A percentile compares a stretch with the other conserved stretches of the same genome.
Evolutionary conservation across 83 land plant genomes (phyloP).

Genomic region (Picea abies): DNA sequence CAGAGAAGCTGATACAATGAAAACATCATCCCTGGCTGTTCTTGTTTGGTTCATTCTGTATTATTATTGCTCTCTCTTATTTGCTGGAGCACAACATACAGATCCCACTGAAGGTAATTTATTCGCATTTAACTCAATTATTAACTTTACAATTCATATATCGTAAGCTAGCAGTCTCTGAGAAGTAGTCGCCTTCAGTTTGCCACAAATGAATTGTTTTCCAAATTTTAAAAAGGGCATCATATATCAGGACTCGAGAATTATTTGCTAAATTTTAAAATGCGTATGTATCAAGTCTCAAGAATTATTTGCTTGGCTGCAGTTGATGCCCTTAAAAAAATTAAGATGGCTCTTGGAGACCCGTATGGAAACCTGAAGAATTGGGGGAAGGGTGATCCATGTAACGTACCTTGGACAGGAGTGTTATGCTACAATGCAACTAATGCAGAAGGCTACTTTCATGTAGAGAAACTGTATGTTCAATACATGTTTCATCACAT

Average conservation of each 20-base stretch:
- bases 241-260: neutral
- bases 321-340: slow-evolving; percentile 15
- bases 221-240: neutral
- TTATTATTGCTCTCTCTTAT: neutral
- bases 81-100: neutral
- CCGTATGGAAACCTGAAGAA: slow-evolving; percentile 16
- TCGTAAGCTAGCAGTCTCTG: neutral
- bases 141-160: neutral
- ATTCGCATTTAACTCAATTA: neutral
- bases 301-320: slow-evolving; percentile 11
- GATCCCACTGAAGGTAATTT: slow-evolving; percentile 12
- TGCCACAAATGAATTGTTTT: neutral
- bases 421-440: slow-evolving; percentile 32
- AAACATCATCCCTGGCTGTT: neutral
- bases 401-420: slow-evolving; percentile 55
- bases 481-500: neutral
- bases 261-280: neutral
- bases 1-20: neutral
- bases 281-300: neutral
- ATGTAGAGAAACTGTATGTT: slow-evolving; percentile 30
- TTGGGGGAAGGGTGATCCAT: slow-evolving; percentile 51
- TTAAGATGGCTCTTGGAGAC: slow-evolving; percentile 18
- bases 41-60: neutral
- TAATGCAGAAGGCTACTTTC: slow-evolving; percentile 43
- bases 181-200: too few species aligned